These are phyloP conservation scores for Leccinum griseonigrum DNA, from an alignment of 1,284 basidiomycete genomes.

Conservation along the genomic window DNA sequence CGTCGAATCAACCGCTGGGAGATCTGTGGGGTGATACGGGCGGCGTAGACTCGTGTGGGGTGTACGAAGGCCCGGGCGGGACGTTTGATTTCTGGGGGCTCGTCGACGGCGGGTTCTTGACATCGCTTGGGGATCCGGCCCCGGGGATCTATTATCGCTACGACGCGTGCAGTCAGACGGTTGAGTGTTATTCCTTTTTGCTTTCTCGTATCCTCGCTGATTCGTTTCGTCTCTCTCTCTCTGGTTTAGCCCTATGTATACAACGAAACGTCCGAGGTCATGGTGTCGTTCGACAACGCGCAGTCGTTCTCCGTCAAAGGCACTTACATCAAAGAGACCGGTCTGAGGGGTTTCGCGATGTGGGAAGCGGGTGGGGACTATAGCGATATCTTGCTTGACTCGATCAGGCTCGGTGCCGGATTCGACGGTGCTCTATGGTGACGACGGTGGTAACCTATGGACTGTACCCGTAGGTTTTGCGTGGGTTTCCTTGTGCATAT, in stretches of 20 bases:
- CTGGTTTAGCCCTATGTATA: constrained; percentile 44
- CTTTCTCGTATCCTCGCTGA: background rate
- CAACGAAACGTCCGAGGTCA: constrained; percentile 35
- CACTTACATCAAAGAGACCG: constrained; percentile 41
- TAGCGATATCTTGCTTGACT: constrained; percentile 48
- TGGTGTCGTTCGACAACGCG: constrained; percentile 37
- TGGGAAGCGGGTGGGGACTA: constrained; percentile 59
- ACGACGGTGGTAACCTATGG: background rate
- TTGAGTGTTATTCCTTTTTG: background rate
- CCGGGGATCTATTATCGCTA: constrained; percentile 31
- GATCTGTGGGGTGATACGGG: constrained; percentile 40
- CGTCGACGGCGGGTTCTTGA: constrained; percentile 41
- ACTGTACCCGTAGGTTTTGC: background rate
- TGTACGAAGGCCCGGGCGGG: constrained; percentile 34
- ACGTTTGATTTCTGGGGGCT: constrained; percentile 43
- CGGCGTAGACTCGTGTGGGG: constrained; percentile 40
- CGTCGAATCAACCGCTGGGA: constrained; percentile 38
- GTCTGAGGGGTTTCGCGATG: constrained; percentile 51
- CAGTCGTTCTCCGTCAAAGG: constrained; percentile 58
- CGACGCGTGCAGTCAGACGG: background rate
- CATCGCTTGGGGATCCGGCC: constrained; percentile 35
- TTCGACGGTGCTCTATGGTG: background rate
- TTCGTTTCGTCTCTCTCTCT: no score
- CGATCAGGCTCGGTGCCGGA: constrained; percentile 42
- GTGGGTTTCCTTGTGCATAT: background rate